phyloP scores from a whole-genome alignment of 176 grass and related monocot genomes.

The Avena insularis region DNA sequence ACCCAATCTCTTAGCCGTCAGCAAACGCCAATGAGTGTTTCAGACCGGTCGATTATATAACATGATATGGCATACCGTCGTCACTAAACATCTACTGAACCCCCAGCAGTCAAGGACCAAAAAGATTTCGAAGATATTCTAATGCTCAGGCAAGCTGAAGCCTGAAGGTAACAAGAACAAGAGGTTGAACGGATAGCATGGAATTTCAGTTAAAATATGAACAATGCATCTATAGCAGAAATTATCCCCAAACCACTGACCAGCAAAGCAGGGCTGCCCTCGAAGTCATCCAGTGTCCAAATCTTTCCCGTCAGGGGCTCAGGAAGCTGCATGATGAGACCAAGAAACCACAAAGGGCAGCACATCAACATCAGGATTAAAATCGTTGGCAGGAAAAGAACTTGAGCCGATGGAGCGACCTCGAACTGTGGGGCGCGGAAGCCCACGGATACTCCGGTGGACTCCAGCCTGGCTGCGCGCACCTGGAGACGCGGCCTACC shows the following conservation, averaged over 20 bases:
- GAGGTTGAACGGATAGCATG: background rate
- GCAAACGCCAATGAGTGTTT: background rate
- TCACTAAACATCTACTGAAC: background rate
- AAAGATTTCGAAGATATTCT: background rate
- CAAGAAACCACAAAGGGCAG: constrained; percentile 3
- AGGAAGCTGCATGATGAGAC: constrained; percentile 55
- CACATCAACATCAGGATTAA: background rate
- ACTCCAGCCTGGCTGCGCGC: constrained; percentile 61
- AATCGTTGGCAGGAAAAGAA: background rate
- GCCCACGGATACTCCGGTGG: constrained; percentile 49
- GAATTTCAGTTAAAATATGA: background rate
- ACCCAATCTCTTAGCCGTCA: background rate
- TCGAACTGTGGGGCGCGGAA: constrained; percentile 71
- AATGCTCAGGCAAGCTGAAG: background rate
- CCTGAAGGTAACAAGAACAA: background rate
- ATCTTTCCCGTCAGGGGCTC: constrained; percentile 79
- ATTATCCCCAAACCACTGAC: constrained; percentile 39
- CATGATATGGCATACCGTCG: background rate
- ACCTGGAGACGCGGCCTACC: constrained; percentile 32
- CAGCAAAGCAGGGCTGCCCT: constrained; percentile 70
- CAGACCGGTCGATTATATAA: background rate
- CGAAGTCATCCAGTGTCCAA: constrained; percentile 88
- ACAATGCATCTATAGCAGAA: background rate
- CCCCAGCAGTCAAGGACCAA: background rate
- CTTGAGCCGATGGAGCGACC: constrained; percentile 16